phyloP scores from a whole-genome alignment of 768 basidiomycete species.

The Rhizopogon vulgaris region DNA sequence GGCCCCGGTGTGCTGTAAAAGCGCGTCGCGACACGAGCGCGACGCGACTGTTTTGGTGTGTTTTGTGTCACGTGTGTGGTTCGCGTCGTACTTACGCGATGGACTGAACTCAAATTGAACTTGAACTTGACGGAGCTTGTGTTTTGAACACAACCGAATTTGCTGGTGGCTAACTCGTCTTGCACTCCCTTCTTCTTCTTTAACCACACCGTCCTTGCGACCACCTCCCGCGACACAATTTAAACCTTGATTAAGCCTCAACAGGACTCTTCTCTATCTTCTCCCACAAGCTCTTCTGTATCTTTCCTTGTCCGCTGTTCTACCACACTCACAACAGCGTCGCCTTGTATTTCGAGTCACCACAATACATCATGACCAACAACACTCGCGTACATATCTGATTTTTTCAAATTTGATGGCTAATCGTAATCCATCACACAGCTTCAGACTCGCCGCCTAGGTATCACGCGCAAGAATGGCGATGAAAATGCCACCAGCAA shows the following conservation, averaged over 20 bases:
- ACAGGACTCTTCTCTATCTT: conserved; percentile 27
- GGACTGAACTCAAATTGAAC: conserved; percentile 20
- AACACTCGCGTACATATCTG: conserved; percentile 48
- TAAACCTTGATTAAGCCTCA: conserved; percentile 14
- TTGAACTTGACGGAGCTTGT: conserved; percentile 10
- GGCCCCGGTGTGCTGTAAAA: neutral
- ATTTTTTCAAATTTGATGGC: neutral
- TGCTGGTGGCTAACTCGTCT: conserved; percentile 30
- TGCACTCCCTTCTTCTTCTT: conserved; percentile 15
- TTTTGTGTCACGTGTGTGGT: conserved; percentile 35
- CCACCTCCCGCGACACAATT: conserved; percentile 13
- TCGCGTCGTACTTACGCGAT: conserved; percentile 29
- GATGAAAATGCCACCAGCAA: conserved; percentile 75
- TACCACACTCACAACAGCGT: conserved; percentile 11
- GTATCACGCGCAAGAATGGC: conserved; percentile 62
- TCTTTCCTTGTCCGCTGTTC: conserved; percentile 7
- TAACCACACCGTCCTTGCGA: conserved; percentile 16
- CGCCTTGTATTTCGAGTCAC: conserved; percentile 18
- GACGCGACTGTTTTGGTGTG: conserved; percentile 30
- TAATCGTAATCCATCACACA: conserved; percentile 23
- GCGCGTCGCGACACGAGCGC: conserved; percentile 15
- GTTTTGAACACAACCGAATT: conserved; percentile 18
- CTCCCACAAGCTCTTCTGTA: conserved; percentile 24
- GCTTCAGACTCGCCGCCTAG: conserved; percentile 64
- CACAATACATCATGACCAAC: conserved; percentile 43